Evolutionary conservation across 441 rosid species (phyloP), one percentile per base, ranked within the genome.

Genomic region (Pelargonium cotyledonis): DNA sequence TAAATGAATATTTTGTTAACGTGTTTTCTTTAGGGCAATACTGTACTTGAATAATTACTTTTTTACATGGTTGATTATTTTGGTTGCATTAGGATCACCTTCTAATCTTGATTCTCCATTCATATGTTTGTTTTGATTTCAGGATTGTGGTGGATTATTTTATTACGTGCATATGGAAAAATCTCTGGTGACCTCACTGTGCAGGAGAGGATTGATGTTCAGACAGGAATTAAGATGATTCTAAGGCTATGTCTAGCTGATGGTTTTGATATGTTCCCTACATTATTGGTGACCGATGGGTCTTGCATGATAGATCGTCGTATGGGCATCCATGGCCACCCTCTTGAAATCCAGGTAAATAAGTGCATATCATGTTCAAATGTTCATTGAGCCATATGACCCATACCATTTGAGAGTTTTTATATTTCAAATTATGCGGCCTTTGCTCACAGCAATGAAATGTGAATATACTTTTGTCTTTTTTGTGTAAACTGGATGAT

Each of bases 91-190:
- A 10, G 26, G 47, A 38, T 1, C 70, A 16, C 11, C 14, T 62
- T 4, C 57, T 21, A 61, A 5, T 71, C 47, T 68, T 65, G 63
- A 2, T 2, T 29, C 31, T 29, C 31, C 31, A 29, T 29, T 10
- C 8, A 10, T 74, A 66, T 70, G 55, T 26, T 40, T 68, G 47
- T 63, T 44, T 72, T 14, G 26, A 78, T 63, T 18, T 64, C 73
- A 92, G 97, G 98, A 74, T 75, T 92, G 73, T 92, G 98, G 97
- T 92, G 98, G 98, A 92, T 92, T 70, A 89, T 90, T 78, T 84
- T 92, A 40, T 80, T 90, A 63, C 85, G 98, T 29, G 97, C 98
- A 53, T 89, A 89, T 81, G 98, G 96, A 63, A 92, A 92, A 81
- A 63, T 82, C 67, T 85, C 96, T 0, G 95, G 95, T 8, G 98